Evolutionary conservation across 78 protist genomes (phyloP), one percentile per base, ranked within the genome.

Genomic region (Pelomyxa schiedti): DNA sequence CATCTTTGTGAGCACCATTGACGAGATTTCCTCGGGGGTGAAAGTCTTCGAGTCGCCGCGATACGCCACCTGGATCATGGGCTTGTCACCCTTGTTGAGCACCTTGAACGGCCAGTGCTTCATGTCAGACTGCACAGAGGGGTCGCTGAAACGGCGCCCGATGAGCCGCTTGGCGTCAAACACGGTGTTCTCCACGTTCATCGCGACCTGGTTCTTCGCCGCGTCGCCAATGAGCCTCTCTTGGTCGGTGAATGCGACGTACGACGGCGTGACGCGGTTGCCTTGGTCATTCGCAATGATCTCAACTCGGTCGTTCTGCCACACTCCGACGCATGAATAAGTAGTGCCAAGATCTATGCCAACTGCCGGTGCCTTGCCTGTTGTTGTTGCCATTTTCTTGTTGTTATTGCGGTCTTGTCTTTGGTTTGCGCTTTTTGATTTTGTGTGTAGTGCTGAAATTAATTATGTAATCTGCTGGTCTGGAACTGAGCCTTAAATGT

Each of bases 11-110:
- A 97, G 79, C 35, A 95, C 87, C 98, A 97, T 94, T 32, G 98
- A 95, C 32, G 95, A 86, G 72, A 97, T 89, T 80, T 95, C 97
- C 80, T 97, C 99, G 36, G 98, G 94, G 32, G 79, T 66, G 87
- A 77, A 96, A 0, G 41, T 26, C 66, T 95, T 66, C n/a, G 66
- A 63, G 83, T 90, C 89, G 47, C 94, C 96, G 69, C 83, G 84
- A 78, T 74, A 83, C 53, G 71, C 63, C 29, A 93, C 98, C 47
- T 83, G 74, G 68, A 94, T 76, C 40, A 69, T 16, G 47, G 96
- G 96, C 77, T 88, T 86, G 75, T 82, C 86, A n/a, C 76, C 88
- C 66, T 77, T 84, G 74, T 74, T 32, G 66, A 87, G 65, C 8
- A 95, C 77, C 72, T 78, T 70, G 77, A 84, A 95, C 29, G 98